Evolutionary conservation across 345 rosid genomes (phyloP).

Genomic region (Acer yangbiense): DNA sequence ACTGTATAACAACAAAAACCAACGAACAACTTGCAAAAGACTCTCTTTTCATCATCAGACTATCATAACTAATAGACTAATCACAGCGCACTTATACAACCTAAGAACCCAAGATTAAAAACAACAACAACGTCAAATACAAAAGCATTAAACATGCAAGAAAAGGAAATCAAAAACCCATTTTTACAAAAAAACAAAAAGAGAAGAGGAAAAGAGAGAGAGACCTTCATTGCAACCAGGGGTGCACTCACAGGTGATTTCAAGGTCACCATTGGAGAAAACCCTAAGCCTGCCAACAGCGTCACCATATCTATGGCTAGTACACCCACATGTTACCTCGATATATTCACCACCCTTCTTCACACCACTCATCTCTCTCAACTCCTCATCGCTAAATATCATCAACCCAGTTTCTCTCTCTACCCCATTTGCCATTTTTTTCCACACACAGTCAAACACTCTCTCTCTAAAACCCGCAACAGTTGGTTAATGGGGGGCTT

Average conservation of each 20-base stretch:
- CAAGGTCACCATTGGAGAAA: conserved; percentile 89
- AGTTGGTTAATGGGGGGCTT: not conserved
- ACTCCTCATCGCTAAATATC: conserved; percentile 85
- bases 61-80: no score
- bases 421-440: conserved; percentile 59
- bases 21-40: conserved; percentile 20
- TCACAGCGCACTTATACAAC: not conserved
- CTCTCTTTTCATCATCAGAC: conserved; percentile 15
- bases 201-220: conserved; percentile 18
- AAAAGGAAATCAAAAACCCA: conserved; percentile 39
- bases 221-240: conserved; percentile 99
- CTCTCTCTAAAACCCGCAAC: conserved; percentile 19
- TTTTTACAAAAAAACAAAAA: conserved; percentile 17
- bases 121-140: conserved; percentile 42
- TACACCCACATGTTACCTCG: conserved; percentile 98
- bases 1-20: conserved; percentile 26
- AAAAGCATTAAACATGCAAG: conserved; percentile 40
- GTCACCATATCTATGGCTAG: conserved; percentile 97
- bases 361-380: conserved; percentile 81
- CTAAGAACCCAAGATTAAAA: conserved; percentile 22
- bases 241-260: conserved; percentile 95
- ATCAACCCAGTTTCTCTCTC: conserved; percentile 51
- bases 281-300: conserved; percentile 99
- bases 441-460: not conserved
- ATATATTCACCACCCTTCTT: conserved; percentile 67